These are phyloP conservation scores for Mallotus nudiflorus DNA, from an alignment of 345 rosid species.

Conservation along the genomic window DNA sequence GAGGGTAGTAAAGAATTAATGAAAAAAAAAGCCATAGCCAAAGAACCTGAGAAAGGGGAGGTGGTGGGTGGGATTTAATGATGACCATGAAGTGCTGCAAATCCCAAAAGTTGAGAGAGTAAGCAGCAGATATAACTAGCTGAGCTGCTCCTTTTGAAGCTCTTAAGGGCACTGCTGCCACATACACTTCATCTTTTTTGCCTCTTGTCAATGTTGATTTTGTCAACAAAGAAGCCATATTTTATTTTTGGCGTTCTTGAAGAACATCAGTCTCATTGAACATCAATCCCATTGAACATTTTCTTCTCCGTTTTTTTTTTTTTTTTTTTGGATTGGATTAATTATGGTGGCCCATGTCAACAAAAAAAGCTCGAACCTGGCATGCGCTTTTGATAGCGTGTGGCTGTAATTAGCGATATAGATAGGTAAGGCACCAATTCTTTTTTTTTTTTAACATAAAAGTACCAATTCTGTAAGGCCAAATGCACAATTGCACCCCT, in stretches of 20 bases:
- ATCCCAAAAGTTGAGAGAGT: slow-evolving; percentile 52
- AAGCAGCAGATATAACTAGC: slow-evolving; percentile 54
- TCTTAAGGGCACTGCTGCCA: slow-evolving; percentile 57
- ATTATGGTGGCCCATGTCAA: too few relatives aligned
- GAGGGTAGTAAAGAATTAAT: not conserved
- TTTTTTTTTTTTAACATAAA: too few relatives aligned
- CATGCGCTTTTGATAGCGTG: too few relatives aligned
- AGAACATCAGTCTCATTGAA: too few relatives aligned
- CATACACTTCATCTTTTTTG: slow-evolving; percentile 52
- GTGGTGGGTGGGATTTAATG: slow-evolving; percentile 41
- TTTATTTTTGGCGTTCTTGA: not conserved
- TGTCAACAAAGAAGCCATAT: slow-evolving; percentile 31
- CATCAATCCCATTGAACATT: too few relatives aligned
- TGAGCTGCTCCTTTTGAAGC: slow-evolving; percentile 60
- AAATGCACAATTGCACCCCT: too few relatives aligned
- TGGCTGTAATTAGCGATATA: too few relatives aligned
- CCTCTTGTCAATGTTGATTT: slow-evolving; percentile 16
- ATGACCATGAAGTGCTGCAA: slow-evolving; percentile 68
- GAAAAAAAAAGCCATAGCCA: not conserved
- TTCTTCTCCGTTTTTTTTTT: too few relatives aligned
- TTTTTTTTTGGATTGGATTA: too few relatives aligned
- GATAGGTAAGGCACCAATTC: too few relatives aligned
- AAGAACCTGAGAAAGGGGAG: slow-evolving; percentile 42
- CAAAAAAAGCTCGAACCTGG: too few relatives aligned
- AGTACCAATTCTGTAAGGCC: too few relatives aligned